Base-by-base conservation (phyloP, 169 alveolate genomes). In the Cryptosporidium meleagridis region DNA sequence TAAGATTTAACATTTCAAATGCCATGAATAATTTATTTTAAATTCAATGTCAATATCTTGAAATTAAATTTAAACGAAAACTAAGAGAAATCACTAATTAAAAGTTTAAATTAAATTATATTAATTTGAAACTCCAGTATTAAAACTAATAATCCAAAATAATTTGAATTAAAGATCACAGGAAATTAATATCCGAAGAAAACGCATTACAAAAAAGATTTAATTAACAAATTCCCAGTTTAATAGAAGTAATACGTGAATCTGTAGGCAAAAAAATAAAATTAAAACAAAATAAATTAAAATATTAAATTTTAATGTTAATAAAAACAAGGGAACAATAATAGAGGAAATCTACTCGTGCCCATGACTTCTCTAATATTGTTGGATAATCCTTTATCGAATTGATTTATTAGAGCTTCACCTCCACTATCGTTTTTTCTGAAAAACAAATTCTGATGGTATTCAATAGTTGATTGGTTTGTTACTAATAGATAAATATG, bases 401-500 rank as follows among this genome's bases (percentile, higher is more conserved):
- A 80, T 23, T 4, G 23, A 37, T 80, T 80, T 37, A 45, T 33
- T 69, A 65, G 23, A 14, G 18, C 12, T 31, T 62, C 37, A 41
- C 80, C 80, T 62, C 58, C 86, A 52, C 26, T 21, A 37, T 14
- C 8, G 12, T 18, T 31, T 9, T 62, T 80, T 80, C 48, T 80
- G 9, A 39, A 23, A 18, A 67, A 61, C 18, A 67, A 21, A 41
- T 80, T 80, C 62, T 45, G 73, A 51, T 65, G 73, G 29, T 80
- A 80, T 39, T 80, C 89, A 41, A 80, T 80, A 7, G 89, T 80
- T 14, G 89, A 80, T 23, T 80, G 89, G 52, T 80, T 80, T 23
- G 89, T 80, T n/a, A 26, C 61, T 16, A 80, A 44, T 4, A 80
- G 26, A 31, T 80, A 62, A 23, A 80, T 80, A 23, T 80, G 89